These are phyloP conservation scores for Spergularia marina DNA, from an alignment of 148 eudicot genomes.

Conservation along the genomic window DNA sequence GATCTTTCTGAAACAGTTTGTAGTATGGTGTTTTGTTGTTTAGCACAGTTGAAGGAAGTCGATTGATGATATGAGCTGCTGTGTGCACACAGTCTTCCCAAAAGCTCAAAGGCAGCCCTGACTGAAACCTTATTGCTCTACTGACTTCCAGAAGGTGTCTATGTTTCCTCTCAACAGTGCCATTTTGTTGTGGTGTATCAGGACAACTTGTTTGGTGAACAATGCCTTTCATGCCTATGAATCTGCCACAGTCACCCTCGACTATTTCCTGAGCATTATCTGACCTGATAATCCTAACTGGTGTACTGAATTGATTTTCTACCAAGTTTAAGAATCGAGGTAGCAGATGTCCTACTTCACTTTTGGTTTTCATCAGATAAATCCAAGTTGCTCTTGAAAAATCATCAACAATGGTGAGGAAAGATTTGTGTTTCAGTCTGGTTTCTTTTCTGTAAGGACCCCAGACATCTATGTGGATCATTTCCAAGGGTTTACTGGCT, in stretches of 20 bases:
- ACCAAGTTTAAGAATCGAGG: background rate
- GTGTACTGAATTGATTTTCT: background rate
- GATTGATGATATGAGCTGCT: background rate
- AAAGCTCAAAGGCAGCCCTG: background rate
- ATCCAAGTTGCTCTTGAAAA: background rate
- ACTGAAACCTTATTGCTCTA: slow-evolving; percentile 5
- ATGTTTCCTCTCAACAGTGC: background rate
- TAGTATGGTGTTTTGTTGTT: too few species aligned
- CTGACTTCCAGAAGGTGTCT: too few species aligned
- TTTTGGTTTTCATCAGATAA: background rate
- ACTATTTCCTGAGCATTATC: background rate
- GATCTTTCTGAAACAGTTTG: too few species aligned
- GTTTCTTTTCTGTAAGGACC: background rate
- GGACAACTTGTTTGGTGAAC: background rate
- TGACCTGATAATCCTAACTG: background rate
- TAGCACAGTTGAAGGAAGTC: background rate
- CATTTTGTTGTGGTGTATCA: background rate
- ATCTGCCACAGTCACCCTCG: background rate
- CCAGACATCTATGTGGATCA: background rate
- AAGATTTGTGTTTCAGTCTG: background rate
- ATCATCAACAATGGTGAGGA: background rate
- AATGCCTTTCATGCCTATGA: background rate
- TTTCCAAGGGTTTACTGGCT: background rate
- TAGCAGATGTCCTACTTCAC: background rate
- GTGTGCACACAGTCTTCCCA: background rate